Evolutionary conservation across 78 protist species (phyloP).

Genomic region (Polysphondylium violaceum): DNA sequence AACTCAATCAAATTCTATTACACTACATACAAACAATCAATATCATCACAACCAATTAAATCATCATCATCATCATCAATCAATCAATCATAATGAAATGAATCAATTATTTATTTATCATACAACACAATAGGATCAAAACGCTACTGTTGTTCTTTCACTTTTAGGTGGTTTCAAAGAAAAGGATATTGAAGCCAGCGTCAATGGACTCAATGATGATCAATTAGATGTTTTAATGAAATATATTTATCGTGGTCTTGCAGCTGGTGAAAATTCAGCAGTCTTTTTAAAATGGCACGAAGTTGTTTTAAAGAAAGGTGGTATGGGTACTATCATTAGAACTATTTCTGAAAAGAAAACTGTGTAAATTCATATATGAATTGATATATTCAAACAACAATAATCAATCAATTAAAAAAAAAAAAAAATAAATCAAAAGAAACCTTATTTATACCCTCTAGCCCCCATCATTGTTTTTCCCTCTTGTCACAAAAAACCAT

Average conservation of each 20-base stretch:
- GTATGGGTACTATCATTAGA: constrained; percentile 82
- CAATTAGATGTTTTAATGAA: constrained; percentile 85
- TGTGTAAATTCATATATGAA: constrained; percentile 38
- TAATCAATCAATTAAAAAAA: neutral
- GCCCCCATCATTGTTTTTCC: neutral
- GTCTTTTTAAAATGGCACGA: constrained; percentile 89
- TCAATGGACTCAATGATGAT: constrained; percentile 71
- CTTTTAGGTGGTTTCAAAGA: constrained; percentile 72
- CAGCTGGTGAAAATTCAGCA: constrained; percentile 47
- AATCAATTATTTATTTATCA: too few species aligned
- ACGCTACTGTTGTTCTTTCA: constrained; percentile 44
- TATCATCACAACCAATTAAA: neutral
- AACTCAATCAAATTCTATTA: neutral
- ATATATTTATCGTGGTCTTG: constrained; percentile 83
- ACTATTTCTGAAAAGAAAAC: constrained; percentile 77
- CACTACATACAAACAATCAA: too few species aligned
- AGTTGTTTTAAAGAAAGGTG: constrained; percentile 76
- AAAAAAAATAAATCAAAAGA: neutral
- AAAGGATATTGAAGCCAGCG: constrained; percentile 66
- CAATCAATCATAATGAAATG: too few species aligned
- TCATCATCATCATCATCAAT: neutral
- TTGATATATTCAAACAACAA: neutral
- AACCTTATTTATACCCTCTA: neutral
- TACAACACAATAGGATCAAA: constrained; percentile 39
- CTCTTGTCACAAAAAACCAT: too few species aligned